Base-by-base conservation (phyloP, 306 rosid genomes). In the Quercus suber region DNA sequence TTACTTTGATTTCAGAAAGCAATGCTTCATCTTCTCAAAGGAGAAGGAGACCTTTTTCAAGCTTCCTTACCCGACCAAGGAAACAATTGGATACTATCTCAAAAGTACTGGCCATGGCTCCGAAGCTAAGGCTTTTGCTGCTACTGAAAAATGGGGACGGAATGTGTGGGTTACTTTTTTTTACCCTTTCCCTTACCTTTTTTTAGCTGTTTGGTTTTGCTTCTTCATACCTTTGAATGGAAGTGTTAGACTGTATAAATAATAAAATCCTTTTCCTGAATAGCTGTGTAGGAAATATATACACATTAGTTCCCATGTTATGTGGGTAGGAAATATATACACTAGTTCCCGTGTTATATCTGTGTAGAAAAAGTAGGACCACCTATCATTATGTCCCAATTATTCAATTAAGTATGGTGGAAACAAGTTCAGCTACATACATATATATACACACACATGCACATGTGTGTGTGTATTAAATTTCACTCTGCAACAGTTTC, bases 1-100 rank as follows among this genome's bases (percentile, higher is more conserved):
- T 65, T 93, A 87, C 89, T 96, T 96, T 78, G 98, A 93, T 84
- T 96, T 96, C 86, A 89, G 98, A 86, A 93, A 96, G 86, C 99
- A 93, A 73, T 85, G 91, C 49, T 96, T 91, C 78, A 89, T 90
- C 63, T 91, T 86, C 83, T 96, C 96, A 4, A 88, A 87, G 75
- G 96, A 93, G 80, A 86, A 83, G 77, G 89, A 90, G 41, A 91
- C 86, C 19, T 96, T 96, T 85, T 83, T 79, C 91, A 96, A 93
- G 84, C 98, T 96, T 83, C 77, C 94, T 49, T 96, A 93, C 82
- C 99, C 98, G 71, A 96, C 98, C 17, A 96, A 96, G 87, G 97
- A 96, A 85, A 79, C 89, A 30, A 80, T 93, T 75, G 92, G 92
- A 76, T 84, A 86, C 87, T 96, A 93, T 86, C 89, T 90, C 78